Conservation (phyloP, 805 yeast genomes). For the Ascoidea asiatica region DNA sequence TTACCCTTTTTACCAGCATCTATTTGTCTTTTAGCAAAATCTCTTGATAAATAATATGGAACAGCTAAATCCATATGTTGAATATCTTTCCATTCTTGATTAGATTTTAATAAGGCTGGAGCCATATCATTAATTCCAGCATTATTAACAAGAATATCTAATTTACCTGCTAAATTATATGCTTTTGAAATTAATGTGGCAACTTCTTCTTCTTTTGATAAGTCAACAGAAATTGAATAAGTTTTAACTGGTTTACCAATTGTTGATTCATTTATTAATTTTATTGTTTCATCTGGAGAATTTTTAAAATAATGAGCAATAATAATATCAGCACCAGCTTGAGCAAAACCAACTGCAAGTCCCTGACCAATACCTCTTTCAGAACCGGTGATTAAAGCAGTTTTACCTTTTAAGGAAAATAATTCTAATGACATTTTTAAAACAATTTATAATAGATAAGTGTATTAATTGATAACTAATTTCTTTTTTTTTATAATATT, state of each 20-base stretch:
- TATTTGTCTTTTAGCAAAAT: slow-evolving; percentile 24
- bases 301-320: slow-evolving; percentile 25
- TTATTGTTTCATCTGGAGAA: slow-evolving; percentile 17
- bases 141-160: slow-evolving; percentile 29
- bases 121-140: slow-evolving; percentile 26
- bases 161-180: slow-evolving; percentile 17
- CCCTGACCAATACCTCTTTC: slow-evolving; percentile 45
- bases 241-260: too few species aligned
- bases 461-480: too few species aligned
- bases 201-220: slow-evolving; percentile 18
- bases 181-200: slow-evolving; percentile 18
- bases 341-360: slow-evolving; percentile 30
- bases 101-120: slow-evolving; percentile 22
- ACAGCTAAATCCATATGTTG: slow-evolving; percentile 26
- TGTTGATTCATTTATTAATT: slow-evolving; percentile 17
- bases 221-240: slow-evolving; percentile 16
- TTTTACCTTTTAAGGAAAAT: slow-evolving; percentile 27
- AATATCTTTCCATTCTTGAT: slow-evolving; percentile 24
- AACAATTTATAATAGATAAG: too few species aligned
- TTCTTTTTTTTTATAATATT: too few species aligned
- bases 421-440: too few species aligned
- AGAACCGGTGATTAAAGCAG: slow-evolving; percentile 40
- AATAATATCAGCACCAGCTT: slow-evolving; percentile 37
- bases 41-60: slow-evolving; percentile 23
- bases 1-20: slow-evolving; percentile 21